Evolutionary conservation across 306 rosid species (phyloP).

Genomic region (Benincasa hispida): DNA sequence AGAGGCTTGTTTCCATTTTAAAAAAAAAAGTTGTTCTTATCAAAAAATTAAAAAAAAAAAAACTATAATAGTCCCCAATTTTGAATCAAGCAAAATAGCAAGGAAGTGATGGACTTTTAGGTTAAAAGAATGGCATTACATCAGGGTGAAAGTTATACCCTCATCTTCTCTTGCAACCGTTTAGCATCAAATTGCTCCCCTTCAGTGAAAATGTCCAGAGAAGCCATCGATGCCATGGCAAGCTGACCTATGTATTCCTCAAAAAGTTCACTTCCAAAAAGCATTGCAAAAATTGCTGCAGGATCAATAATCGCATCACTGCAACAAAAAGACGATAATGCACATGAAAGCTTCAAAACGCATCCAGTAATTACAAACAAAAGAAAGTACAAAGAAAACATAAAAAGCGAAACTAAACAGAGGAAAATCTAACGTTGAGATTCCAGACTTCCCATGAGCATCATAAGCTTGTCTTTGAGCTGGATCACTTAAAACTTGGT

Average conservation of each 20-base stretch:
- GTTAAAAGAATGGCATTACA: neutral
- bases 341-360: conserved; percentile 10
- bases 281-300: conserved; percentile 98
- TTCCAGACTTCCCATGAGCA: conserved; percentile 79
- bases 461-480: conserved; percentile 87
- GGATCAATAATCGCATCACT: conserved; percentile 95
- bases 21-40: too few relatives aligned
- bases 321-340: conserved; percentile 14
- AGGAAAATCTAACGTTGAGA: conserved; percentile 64
- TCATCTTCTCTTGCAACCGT: conserved; percentile 88
- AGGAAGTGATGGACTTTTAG: neutral
- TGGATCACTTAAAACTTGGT: conserved; percentile 90
- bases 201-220: conserved; percentile 71
- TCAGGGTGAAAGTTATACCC: conserved; percentile 29
- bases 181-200: conserved; percentile 83
- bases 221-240: conserved; percentile 99
- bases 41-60: neutral
- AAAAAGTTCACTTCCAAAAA: conserved; percentile 97
- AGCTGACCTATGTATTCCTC: conserved; percentile 94
- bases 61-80: neutral
- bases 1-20: too few relatives aligned
- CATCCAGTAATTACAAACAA: neutral
- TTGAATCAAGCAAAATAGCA: neutral
- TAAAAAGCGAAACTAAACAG: neutral
- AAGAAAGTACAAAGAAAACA: neutral